phyloP scores from a whole-genome alignment of 108 stramenopile genomes.

The Parietichytrium sp. region DNA sequence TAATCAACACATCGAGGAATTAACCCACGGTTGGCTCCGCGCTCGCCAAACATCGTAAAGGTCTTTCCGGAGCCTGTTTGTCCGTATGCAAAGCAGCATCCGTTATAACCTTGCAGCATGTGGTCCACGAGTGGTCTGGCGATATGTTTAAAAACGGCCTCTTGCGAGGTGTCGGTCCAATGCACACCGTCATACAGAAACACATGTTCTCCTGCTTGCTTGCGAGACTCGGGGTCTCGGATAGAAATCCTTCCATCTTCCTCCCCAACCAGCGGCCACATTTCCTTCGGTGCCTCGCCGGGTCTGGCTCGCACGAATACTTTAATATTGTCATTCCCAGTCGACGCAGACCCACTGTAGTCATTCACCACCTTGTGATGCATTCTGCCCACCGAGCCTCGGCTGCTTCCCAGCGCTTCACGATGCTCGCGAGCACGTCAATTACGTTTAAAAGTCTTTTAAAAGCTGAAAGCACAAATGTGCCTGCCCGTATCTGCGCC shows the following conservation, averaged over 20 bases:
- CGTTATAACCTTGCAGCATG: constrained; percentile 58
- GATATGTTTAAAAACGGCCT: constrained; percentile 51
- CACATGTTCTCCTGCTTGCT: constrained; percentile 46
- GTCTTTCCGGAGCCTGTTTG: constrained; percentile 59
- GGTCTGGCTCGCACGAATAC: constrained; percentile 62
- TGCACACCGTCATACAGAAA: constrained; percentile 61
- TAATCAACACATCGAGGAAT: constrained; percentile 62
- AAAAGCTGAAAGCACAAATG: too few relatives aligned
- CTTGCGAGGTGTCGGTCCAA: constrained; percentile 56
- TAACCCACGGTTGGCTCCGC: constrained; percentile 51
- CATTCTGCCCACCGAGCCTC: background rate
- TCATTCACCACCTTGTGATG: constrained; percentile 58
- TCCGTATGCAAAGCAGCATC: constrained; percentile 67
- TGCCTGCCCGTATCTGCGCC: too few relatives aligned
- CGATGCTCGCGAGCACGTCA: background rate
- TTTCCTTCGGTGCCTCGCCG: constrained; percentile 51
- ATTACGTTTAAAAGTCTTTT: too few relatives aligned
- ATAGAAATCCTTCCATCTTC: constrained; percentile 8
- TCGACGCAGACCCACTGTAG: constrained; percentile 51
- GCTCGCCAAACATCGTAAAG: constrained; percentile 63
- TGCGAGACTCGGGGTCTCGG: background rate
- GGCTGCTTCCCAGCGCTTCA: background rate
- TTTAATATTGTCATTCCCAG: constrained; percentile 46
- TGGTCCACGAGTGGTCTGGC: constrained; percentile 52
- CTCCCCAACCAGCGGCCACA: background rate